Evolutionary conservation across 2,329 filamentous ascomycete genomes (phyloP).

Genomic region (Colletotrichum scovillei): DNA sequence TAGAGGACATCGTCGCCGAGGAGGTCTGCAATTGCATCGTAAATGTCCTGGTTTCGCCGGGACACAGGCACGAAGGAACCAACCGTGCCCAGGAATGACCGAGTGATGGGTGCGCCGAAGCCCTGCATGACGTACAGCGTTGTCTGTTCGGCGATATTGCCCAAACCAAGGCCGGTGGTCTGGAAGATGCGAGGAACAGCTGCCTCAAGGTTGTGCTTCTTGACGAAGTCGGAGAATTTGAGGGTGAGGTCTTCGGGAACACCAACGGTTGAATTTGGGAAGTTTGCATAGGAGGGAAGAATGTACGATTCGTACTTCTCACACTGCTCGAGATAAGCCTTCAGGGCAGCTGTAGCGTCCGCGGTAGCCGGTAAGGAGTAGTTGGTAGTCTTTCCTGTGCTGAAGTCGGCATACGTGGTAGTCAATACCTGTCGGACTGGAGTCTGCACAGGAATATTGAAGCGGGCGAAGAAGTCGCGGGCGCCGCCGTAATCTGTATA

Average conservation of each 20-base stretch:
- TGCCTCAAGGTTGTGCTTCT: constrained; percentile 56
- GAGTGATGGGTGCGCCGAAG: constrained; percentile 49
- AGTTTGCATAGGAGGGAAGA: constrained; percentile 50
- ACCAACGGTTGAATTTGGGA: constrained; percentile 49
- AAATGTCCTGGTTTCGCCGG: constrained; percentile 52
- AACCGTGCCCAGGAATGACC: constrained; percentile 44
- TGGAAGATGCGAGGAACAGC: constrained; percentile 52
- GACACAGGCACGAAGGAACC: constrained; percentile 47
- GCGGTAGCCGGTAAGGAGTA: constrained; percentile 40
- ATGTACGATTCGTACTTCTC: constrained; percentile 46
- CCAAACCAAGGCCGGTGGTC: constrained; percentile 55
- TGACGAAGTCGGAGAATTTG: constrained; percentile 51
- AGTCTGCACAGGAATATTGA: constrained; percentile 48
- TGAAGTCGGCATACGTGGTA: constrained; percentile 49
- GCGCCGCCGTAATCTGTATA: constrained; percentile 52
- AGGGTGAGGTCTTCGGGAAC: constrained; percentile 45
- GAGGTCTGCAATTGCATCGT: constrained; percentile 47
- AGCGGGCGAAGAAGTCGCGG: constrained; percentile 55
- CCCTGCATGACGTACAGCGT: constrained; percentile 59
- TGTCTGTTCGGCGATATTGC: constrained; percentile 54
- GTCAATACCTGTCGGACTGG: constrained; percentile 42
- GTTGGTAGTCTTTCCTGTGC: constrained; percentile 45
- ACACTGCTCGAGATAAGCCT: constrained; percentile 43
- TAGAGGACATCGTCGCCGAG: constrained; percentile 51
- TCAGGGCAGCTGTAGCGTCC: constrained; percentile 40